Evolutionary conservation across 73 alveolate genomes (phyloP).

Genomic region (Effrenium voratum): DNA sequence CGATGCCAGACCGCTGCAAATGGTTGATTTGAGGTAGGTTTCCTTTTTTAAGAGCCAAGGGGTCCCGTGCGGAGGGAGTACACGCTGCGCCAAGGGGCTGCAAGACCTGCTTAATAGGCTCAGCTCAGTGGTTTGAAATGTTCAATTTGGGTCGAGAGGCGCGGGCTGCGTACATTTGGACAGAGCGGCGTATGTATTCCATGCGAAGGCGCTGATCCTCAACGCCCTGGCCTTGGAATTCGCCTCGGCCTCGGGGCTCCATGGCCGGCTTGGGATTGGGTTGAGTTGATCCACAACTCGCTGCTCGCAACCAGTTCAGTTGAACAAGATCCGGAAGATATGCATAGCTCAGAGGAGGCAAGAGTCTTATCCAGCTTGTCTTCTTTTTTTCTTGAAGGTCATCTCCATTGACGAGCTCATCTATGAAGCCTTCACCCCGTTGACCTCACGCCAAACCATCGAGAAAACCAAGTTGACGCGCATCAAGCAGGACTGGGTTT

Average conservation of each 20-base stretch:
- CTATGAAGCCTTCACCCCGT: conserved; percentile 30
- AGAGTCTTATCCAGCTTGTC: too few relatives aligned
- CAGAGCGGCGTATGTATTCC: too few relatives aligned
- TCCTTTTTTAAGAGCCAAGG: neutral
- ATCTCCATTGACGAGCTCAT: conserved; percentile 32
- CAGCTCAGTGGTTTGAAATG: neutral
- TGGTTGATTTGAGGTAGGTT: neutral
- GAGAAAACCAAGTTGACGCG: conserved; percentile 32
- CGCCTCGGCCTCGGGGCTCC: neutral
- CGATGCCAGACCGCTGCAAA: neutral
- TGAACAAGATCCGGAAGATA: too few relatives aligned
- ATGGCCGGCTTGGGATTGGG: neutral
- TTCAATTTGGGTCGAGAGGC: too few relatives aligned
- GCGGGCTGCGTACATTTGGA: too few relatives aligned
- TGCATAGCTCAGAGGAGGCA: too few relatives aligned
- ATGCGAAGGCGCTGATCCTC: neutral
- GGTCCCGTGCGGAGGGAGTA: neutral
- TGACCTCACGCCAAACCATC: neutral
- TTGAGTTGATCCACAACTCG: neutral
- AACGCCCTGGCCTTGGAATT: conserved; percentile 54
- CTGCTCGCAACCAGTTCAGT: neutral
- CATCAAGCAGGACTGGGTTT: neutral
- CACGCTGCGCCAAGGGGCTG: neutral
- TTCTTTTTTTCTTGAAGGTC: too few relatives aligned
- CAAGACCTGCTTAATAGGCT: neutral